A percentile compares a stretch with the other conserved stretches of the same genome.
phyloP scores from a whole-genome alignment of 768 basidiomycete species.

The Russula vinacea region DNA sequence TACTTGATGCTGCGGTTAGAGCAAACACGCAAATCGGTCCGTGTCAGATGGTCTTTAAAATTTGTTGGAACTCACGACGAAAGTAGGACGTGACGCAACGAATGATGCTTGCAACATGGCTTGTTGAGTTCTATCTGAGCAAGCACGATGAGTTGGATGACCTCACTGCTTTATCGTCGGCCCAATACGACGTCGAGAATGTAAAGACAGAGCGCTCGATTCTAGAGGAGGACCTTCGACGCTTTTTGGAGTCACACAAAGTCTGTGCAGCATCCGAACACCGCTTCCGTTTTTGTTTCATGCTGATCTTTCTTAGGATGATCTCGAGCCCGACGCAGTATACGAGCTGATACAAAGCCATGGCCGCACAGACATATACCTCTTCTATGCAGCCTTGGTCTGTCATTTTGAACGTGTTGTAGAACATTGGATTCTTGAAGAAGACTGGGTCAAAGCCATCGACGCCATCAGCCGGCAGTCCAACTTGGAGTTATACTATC shows the following conservation, averaged over 20 bases:
- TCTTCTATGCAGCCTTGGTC: conserved; percentile 80
- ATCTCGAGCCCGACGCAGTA: conserved; percentile 79
- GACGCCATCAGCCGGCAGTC: conserved; percentile 84
- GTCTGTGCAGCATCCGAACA: conserved; percentile 40
- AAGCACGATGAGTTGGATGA: conserved; percentile 97
- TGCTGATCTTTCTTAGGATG: conserved; percentile 48
- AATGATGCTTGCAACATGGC: conserved; percentile 98
- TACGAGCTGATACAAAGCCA: conserved; percentile 94
- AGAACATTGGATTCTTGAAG: conserved; percentile 89
- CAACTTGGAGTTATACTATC: conserved; percentile 88
- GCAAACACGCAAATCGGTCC: conserved; percentile 74
- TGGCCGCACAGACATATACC: conserved; percentile 87
- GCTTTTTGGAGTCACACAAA: conserved; percentile 94
- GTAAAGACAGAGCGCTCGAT: conserved; percentile 73
- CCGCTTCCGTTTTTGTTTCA: background rate
- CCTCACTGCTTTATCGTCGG: conserved; percentile 80
- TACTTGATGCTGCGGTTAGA: conserved; percentile 88
- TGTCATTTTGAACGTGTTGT: conserved; percentile 83
- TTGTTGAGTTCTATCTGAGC: conserved; percentile 94
- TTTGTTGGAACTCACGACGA: background rate
- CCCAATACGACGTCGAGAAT: conserved; percentile 81
- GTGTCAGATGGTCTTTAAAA: conserved; percentile 31
- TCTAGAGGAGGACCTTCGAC: conserved; percentile 87
- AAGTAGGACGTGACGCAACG: conserved; percentile 84
- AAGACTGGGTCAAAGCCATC: conserved; percentile 88